Conservation (phyloP, 2,329 filamentous ascomycete genomes). For the Bipolaris sorokiniana region DNA sequence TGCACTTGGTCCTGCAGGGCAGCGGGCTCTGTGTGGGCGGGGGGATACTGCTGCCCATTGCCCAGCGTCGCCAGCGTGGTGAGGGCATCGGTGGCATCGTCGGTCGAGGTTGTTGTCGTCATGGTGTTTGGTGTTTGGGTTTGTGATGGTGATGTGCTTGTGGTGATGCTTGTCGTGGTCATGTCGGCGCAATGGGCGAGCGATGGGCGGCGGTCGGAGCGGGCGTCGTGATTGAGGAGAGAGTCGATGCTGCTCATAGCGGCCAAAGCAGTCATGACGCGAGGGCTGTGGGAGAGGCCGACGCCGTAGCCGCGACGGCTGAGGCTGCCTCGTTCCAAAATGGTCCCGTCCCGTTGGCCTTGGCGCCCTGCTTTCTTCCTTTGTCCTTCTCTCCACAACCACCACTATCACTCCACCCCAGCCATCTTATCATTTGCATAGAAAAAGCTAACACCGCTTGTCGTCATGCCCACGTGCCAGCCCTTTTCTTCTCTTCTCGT, state of each 20-base stretch:
- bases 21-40: conserved; percentile 48
- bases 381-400: neutral
- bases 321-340: conserved; percentile 18
- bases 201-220: conserved; percentile 22
- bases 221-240: conserved; percentile 44
- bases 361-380: conserved; percentile 14
- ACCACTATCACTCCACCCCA: neutral
- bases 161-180: neutral
- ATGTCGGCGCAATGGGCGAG: conserved; percentile 6
- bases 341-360: conserved; percentile 22
- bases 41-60: conserved; percentile 39
- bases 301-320: neutral
- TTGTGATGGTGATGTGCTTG: conserved; percentile 13
- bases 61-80: conserved; percentile 45
- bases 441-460: too few species aligned
- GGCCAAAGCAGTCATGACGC: conserved; percentile 13
- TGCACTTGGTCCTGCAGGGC: conserved; percentile 30
- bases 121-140: conserved; percentile 26
- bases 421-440: too few species aligned
- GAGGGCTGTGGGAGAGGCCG: neutral
- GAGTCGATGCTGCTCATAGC: conserved; percentile 46
- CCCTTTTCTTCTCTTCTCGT: neutral
- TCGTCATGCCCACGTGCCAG: too few species aligned
- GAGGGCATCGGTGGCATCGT: conserved; percentile 52
- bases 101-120: conserved; percentile 31